Conservation (phyloP, 257 asterid genomes). For the Solanum medicagineum region DNA sequence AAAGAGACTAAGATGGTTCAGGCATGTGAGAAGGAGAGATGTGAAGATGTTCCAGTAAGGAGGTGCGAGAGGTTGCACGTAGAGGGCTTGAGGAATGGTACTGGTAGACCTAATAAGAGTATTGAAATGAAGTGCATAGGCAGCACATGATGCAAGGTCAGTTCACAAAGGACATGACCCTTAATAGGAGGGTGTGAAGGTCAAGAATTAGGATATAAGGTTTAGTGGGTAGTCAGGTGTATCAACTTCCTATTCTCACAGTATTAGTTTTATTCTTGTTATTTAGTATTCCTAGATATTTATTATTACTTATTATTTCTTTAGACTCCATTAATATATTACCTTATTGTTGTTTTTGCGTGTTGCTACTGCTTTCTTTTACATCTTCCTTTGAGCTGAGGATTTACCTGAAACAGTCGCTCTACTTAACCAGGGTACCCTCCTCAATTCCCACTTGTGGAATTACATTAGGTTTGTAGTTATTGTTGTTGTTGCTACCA, state of each 20-base stretch:
- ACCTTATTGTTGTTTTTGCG: not conserved
- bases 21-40: too few species aligned
- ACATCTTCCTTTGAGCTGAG: not conserved
- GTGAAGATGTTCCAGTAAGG: too few species aligned
- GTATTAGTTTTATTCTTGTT: not conserved
- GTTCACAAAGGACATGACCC: not conserved
- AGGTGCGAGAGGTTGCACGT: too few species aligned
- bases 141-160: not conserved
- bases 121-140: not conserved
- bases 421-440: not conserved
- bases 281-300: too few species aligned
- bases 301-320: not conserved
- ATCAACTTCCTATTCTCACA: not conserved
- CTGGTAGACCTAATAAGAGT: not conserved
- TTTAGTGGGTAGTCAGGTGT: not conserved
- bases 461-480: not conserved
- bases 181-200: not conserved
- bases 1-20: too few species aligned
- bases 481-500: not conserved
- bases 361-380: not conserved
- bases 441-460: not conserved
- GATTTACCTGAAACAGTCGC: not conserved
- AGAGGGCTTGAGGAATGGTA: not conserved
- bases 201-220: not conserved
- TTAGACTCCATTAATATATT: not conserved